Base-by-base conservation (phyloP, 441 rosid genomes). In the Gossypium gossypioides region DNA sequence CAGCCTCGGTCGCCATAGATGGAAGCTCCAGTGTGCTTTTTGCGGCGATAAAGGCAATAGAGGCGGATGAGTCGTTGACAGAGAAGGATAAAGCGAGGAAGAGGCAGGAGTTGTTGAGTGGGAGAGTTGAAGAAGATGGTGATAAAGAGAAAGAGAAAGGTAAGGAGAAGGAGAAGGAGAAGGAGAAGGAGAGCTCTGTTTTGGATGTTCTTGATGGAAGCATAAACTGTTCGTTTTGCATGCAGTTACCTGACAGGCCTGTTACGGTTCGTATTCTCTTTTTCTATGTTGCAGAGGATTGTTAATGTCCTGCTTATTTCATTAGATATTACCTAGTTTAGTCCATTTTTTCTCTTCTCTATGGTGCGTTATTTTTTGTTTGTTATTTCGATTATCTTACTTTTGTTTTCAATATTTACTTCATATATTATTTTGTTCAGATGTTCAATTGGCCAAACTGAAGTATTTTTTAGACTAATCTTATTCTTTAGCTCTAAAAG, bases 231-330 rank as follows among this genome's bases (percentile, higher is more conserved):
- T 46, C 81, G 4, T 69, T 74, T 21, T 78, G 81, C 76, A 81
- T 79, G 82, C 85, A 59, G 68, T 57, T 88, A 67, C 91, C 84
- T 18, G 89, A 87, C 3, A 82, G 89, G 24, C 97, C 94, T 1
- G 90, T 92, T 56, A 84, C 96, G 79, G 93, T 91, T 72, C 18
- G 69, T 42, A 42, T 64, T 22, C 25, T 40, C 15, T 37, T 19
- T 34, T 34, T 6, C 10, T 24, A 57, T 12, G 62, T 57, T 57
- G 16, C 62, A 25, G 16, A 10, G 16, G 27, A 4, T 57, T 57
- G 29, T 57, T 22, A 19, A 54, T 40, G 46, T 40, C 46, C 46
- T 40, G 46, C 46, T 3, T 40, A 2, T 40, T 40, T 40, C 3
- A 40, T 40, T 40, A 40, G 46, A 40, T 40, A 40, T 40, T 40